Conservation (phyloP, 2,329 filamentous ascomycete species). For the Stagonosporopsis cucurbitacearum region DNA sequence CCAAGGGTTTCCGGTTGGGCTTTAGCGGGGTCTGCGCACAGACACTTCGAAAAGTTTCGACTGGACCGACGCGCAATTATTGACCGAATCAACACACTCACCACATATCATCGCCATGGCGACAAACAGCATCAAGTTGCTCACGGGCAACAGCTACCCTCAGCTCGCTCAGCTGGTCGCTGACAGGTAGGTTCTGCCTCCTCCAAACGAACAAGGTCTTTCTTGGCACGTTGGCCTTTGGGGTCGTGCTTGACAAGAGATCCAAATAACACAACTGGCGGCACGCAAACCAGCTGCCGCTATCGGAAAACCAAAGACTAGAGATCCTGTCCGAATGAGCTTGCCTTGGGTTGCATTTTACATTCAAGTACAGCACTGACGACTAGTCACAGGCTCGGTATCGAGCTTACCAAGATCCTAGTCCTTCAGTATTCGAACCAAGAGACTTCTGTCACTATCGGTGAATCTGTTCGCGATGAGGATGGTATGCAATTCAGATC, state of each 20-base stretch:
- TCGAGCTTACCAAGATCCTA: slow-evolving; percentile 79
- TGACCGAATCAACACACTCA: slow-evolving; percentile 23
- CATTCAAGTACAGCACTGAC: slow-evolving; percentile 24
- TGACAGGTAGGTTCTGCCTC: slow-evolving; percentile 60
- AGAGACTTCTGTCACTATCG: slow-evolving; percentile 89
- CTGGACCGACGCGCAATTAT: slow-evolving; percentile 2
- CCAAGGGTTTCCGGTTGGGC: neutral
- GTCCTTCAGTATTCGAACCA: slow-evolving; percentile 86
- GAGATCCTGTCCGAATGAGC: slow-evolving; percentile 67
- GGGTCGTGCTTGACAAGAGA: slow-evolving; percentile 1
- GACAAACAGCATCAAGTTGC: slow-evolving; percentile 75
- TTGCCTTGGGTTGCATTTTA: slow-evolving; percentile 63
- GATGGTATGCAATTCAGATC: slow-evolving; percentile 66
- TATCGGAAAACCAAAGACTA: neutral
- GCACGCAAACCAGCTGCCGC: neutral
- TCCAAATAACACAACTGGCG: neutral
- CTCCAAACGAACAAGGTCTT: slow-evolving; percentile 4
- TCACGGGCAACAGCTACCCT: slow-evolving; percentile 78
- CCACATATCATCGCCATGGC: slow-evolving; percentile 59
- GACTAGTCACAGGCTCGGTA: slow-evolving; percentile 66
- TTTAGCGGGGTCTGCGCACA: slow-evolving; percentile 21
- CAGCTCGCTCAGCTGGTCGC: slow-evolving; percentile 73
- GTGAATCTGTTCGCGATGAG: slow-evolving; percentile 95
- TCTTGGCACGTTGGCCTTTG: slow-evolving; percentile 18
- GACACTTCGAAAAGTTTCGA: slow-evolving; percentile 33